Evolutionary conservation across 1,284 basidiomycete genomes (phyloP).

Genomic region (Sanghuangporus baumii): DNA sequence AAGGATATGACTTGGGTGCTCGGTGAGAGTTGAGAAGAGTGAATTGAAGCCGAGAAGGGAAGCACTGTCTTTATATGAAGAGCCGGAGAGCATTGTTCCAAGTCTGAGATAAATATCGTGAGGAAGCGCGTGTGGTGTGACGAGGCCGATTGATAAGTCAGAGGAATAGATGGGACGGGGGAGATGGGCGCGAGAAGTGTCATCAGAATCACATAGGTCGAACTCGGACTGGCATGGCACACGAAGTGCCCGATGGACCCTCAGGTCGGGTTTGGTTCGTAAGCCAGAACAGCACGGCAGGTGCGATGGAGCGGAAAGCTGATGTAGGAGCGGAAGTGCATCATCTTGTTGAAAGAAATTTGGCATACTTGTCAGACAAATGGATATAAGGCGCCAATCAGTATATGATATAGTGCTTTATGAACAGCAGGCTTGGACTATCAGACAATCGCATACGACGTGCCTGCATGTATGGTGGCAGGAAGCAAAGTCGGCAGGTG

Average conservation of each 20-base stretch:
- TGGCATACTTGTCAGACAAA: background rate
- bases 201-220: too few relatives aligned
- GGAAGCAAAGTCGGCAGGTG: background rate
- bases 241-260: background rate
- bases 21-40: constrained; percentile 5
- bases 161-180: background rate
- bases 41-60: constrained; percentile 7
- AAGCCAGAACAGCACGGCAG: background rate
- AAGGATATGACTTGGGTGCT: background rate
- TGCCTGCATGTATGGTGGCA: background rate
- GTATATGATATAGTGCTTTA: background rate
- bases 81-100: background rate
- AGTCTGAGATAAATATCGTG: background rate
- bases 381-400: constrained; percentile 1
- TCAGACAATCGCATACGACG: background rate
- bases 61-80: constrained; percentile 12
- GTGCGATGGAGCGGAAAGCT: background rate
- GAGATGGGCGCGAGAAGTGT: background rate
- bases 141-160: constrained; percentile 8
- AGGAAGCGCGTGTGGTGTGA: background rate
- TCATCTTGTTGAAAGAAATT: background rate
- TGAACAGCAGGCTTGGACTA: background rate
- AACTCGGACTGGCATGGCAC: constrained; percentile 6
- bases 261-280: background rate
- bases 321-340: background rate